Conservation (phyloP, 2,329 filamentous ascomycete species). For the Coniochaeta sp. region DNA sequence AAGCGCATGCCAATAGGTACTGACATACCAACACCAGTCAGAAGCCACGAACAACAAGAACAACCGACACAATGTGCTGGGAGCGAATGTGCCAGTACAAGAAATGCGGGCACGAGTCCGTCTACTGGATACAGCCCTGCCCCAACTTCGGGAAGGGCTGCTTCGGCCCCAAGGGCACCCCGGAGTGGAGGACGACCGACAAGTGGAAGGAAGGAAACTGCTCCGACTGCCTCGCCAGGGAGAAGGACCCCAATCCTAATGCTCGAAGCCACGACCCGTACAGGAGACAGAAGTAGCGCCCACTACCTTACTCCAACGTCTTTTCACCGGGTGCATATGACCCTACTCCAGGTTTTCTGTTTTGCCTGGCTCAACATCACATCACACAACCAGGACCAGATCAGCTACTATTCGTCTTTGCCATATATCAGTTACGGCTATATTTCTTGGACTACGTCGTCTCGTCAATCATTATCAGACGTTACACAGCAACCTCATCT, state of each 20-base stretch:
- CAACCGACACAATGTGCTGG: conserved; percentile 16
- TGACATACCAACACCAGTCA: not conserved
- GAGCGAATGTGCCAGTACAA: conserved; percentile 16
- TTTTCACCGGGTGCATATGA: no score
- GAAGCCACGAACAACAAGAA: not conserved
- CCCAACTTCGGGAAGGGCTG: conserved; percentile 14
- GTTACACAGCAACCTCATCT: not conserved
- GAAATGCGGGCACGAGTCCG: conserved; percentile 16
- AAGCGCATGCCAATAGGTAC: no score
- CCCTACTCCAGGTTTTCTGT: no score
- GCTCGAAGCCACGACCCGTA: conserved; percentile 12
- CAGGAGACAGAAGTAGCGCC: conserved; percentile 2
- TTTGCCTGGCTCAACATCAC: no score
- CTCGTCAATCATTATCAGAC: not conserved
- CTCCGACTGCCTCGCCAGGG: conserved; percentile 13
- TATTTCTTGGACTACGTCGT: no score
- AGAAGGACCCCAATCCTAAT: conserved; percentile 8
- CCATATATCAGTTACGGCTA: not conserved
- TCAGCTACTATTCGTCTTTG: no score
- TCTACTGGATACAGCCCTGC: conserved; percentile 18
- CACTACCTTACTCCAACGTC: not conserved
- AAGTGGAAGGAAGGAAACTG: conserved; percentile 7
- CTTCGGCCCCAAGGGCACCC: conserved; percentile 11
- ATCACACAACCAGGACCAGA: no score
- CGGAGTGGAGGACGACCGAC: not conserved